Percentiles rank a stretch among this genome's conserved stretches.
phyloP scores from a whole-genome alignment of 2,329 filamentous ascomycete species.

The Rasamsonia emersonii region DNA sequence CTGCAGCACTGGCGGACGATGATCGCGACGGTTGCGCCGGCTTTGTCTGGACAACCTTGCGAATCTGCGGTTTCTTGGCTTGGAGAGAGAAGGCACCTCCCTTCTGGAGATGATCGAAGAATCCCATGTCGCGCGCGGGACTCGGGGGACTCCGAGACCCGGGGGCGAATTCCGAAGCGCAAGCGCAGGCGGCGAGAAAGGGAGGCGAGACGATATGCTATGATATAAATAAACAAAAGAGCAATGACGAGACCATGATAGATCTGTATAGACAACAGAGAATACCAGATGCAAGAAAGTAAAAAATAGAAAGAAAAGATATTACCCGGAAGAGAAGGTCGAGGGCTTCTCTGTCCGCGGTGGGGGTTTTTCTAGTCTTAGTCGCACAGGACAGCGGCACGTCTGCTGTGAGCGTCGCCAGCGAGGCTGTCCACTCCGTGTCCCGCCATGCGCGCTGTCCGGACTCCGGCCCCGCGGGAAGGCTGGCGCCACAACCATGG shows the following conservation, averaged over 20 bases:
- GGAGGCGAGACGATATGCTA: too few species aligned
- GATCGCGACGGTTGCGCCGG: constrained; percentile 22
- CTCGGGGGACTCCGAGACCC: constrained; percentile 2
- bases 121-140: constrained; percentile 28
- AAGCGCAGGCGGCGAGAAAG: too few species aligned
- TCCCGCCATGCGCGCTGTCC: too few species aligned
- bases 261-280: not conserved
- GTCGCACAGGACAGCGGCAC: too few species aligned
- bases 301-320: too few species aligned
- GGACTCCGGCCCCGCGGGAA: too few species aligned
- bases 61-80: constrained; percentile 33
- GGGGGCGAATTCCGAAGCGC: constrained; percentile 2
- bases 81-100: constrained; percentile 34
- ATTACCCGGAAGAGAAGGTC: too few species aligned
- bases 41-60: constrained; percentile 33
- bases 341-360: too few species aligned
- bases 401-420: too few species aligned
- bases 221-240: not conserved
- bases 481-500: too few species aligned
- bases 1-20: constrained; percentile 15
- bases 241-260: not conserved
- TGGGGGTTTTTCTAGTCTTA: too few species aligned
- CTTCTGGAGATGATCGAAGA: constrained; percentile 39
- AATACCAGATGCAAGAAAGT: not conserved
- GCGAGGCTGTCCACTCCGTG: too few species aligned